A percentile compares a stretch with the other conserved stretches of the same genome.
These are phyloP conservation scores for Suillus plorans DNA, from an alignment of 768 basidiomycete species.

Conservation along the genomic window DNA sequence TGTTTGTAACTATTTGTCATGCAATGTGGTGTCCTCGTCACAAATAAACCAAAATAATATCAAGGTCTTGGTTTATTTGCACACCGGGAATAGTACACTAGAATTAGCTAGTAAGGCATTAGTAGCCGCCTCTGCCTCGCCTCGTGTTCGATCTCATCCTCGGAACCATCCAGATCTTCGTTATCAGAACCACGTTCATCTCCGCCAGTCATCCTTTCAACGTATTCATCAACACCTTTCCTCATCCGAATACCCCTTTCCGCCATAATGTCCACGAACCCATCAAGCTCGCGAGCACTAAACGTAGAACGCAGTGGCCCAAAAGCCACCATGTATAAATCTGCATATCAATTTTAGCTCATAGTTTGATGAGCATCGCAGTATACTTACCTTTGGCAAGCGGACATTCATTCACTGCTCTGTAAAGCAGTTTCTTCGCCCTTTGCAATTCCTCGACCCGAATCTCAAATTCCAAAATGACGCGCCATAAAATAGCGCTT, in stretches of 20 bases:
- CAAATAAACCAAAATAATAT: slow-evolving; percentile 20
- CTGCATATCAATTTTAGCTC: slow-evolving; percentile 37
- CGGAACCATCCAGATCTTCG: slow-evolving; percentile 26
- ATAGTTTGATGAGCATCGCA: slow-evolving; percentile 9
- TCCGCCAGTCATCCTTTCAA: slow-evolving; percentile 9
- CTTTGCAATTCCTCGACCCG: slow-evolving; percentile 52
- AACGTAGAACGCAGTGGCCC: slow-evolving; percentile 67
- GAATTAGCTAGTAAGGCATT: slow-evolving; percentile 53
- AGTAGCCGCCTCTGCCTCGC: slow-evolving; percentile 59
- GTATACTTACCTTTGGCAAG: slow-evolving; percentile 60
- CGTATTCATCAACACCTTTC: slow-evolving; percentile 52
- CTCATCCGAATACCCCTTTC: slow-evolving; percentile 71
- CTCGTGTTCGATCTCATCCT: slow-evolving; percentile 60
- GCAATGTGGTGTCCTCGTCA: slow-evolving; percentile 6
- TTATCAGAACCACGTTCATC: slow-evolving; percentile 25
- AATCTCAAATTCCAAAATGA: slow-evolving; percentile 79
- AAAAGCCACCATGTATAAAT: slow-evolving; percentile 78
- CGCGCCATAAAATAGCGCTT: slow-evolving; percentile 68
- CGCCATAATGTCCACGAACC: slow-evolving; percentile 70
- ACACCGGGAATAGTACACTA: slow-evolving; percentile 1
- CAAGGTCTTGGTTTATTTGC: slow-evolving; percentile 8
- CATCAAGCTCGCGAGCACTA: slow-evolving; percentile 54
- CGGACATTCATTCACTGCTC: slow-evolving; percentile 75
- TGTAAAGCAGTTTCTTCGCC: slow-evolving; percentile 73
- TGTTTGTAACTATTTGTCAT: slow-evolving; percentile 12